Conservation (phyloP, 768 basidiomycete genomes). For the Psilocybe azurescens region DNA sequence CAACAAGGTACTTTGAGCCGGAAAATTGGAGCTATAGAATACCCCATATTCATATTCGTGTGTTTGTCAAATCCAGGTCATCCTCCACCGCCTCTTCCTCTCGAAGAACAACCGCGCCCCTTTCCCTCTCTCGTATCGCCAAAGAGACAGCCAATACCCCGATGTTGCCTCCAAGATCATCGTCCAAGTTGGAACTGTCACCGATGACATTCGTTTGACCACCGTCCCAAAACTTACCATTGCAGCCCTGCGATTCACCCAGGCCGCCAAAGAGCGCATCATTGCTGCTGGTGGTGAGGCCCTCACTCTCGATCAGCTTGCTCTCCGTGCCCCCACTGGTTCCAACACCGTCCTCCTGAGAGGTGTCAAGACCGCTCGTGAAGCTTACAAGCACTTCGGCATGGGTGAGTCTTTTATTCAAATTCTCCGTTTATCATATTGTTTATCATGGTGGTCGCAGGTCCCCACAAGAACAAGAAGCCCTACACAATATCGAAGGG, state of each 20-base stretch:
- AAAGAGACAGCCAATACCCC: constrained; percentile 75
- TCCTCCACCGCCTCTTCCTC: constrained; percentile 96
- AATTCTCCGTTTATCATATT: background rate
- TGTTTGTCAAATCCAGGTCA: constrained; percentile 53
- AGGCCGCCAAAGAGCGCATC: constrained; percentile 92
- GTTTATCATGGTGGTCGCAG: constrained; percentile 30
- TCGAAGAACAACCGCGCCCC: constrained; percentile 94
- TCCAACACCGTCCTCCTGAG: constrained; percentile 93
- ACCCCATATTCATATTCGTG: constrained; percentile 8
- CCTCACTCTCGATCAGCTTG: constrained; percentile 96
- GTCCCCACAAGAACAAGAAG: constrained; percentile 98
- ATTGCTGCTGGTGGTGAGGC: constrained; percentile 94
- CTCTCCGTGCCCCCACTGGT: constrained; percentile 92
- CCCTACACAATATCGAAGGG: constrained; percentile 96
- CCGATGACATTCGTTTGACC: constrained; percentile 90
- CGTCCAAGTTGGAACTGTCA: constrained; percentile 90
- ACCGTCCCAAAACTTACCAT: constrained; percentile 90
- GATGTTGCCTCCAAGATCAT: constrained; percentile 83
- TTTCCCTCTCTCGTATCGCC: constrained; percentile 92
- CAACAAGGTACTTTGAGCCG: constrained; percentile 76
- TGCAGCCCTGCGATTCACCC: constrained; percentile 95
- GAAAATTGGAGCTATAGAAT: background rate
- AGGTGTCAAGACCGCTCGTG: constrained; percentile 91
- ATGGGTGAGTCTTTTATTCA: constrained; percentile 60
- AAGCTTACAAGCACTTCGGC: constrained; percentile 98